Conservation (phyloP, 106 monocot species). For the Xerophyta viscosa region DNA sequence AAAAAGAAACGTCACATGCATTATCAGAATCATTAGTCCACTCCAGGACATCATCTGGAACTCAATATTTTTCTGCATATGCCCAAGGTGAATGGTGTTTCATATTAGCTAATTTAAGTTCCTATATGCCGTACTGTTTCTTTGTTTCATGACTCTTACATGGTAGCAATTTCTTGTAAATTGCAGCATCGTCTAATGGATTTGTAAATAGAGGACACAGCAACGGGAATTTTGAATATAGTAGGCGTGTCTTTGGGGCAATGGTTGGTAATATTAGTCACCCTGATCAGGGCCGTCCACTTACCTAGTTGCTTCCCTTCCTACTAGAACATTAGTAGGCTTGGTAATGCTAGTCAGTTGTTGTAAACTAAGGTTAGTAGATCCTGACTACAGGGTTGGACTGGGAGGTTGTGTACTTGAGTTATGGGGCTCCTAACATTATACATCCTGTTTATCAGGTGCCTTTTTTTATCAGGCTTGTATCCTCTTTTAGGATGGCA, state of each 20-base stretch:
- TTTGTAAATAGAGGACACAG: constrained; percentile 17
- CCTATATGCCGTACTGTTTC: background rate
- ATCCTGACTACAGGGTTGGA: too few species aligned
- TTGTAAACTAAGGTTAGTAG: too few species aligned
- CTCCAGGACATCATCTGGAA: constrained; percentile 5
- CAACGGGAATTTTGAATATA: constrained; percentile 30
- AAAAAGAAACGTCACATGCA: constrained; percentile 2
- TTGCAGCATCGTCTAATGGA: constrained; percentile 20
- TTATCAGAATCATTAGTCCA: constrained; percentile 6
- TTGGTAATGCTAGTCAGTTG: too few species aligned
- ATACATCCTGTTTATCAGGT: too few species aligned
- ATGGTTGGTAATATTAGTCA: constrained; percentile 20
- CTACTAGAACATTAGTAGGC: constrained; percentile 20
- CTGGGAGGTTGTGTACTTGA: too few species aligned
- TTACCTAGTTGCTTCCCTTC: constrained; percentile 21
- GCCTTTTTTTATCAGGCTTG: too few species aligned
- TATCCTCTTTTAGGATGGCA: too few species aligned
- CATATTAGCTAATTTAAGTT: background rate
- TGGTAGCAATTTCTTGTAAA: background rate
- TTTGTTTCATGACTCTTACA: background rate
- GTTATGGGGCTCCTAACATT: too few species aligned
- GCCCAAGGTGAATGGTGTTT: constrained; percentile 12
- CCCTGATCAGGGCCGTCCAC: constrained; percentile 5
- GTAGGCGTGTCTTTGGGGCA: constrained; percentile 40
- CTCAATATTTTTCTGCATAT: constrained; percentile 2